These are phyloP conservation scores for Neurospora africana DNA, from an alignment of 495 filamentous ascomycete species.

Conservation along the genomic window DNA sequence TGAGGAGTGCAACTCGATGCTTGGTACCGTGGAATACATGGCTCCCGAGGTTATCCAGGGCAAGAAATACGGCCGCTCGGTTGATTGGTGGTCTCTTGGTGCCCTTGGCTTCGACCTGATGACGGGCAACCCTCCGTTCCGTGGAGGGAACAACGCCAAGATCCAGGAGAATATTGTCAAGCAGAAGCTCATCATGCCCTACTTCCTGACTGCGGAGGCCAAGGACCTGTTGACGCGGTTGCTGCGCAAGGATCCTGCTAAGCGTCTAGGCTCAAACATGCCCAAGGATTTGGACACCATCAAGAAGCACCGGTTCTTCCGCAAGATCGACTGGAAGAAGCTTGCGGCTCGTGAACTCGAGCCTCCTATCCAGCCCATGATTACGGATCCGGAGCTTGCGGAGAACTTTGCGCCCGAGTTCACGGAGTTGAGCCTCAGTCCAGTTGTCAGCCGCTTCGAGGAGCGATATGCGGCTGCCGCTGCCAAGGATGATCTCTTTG, in stretches of 20 bases:
- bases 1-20: conserved; percentile 73
- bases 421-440: conserved; percentile 72
- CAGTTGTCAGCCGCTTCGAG: conserved; percentile 40
- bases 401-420: conserved; percentile 92
- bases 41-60: conserved; percentile 86
- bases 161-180: conserved; percentile 88
- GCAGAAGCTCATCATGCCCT: conserved; percentile 76
- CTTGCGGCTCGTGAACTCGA: conserved; percentile 68
- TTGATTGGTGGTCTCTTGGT: conserved; percentile 98
- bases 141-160: conserved; percentile 79
- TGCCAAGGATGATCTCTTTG: conserved; percentile 63
- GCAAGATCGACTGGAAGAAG: conserved; percentile 84
- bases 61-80: conserved; percentile 78
- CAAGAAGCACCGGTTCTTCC: conserved; percentile 93
- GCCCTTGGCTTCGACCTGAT: conserved; percentile 85
- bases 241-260: conserved; percentile 80
- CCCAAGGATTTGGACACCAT: conserved; percentile 75
- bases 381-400: conserved; percentile 87
- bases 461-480: conserved; percentile 17
- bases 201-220: conserved; percentile 78
- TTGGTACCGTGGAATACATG: conserved; percentile 98
- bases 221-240: conserved; percentile 87
- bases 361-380: conserved; percentile 80
- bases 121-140: conserved; percentile 82
- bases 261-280: conserved; percentile 79